phyloP scores from a whole-genome alignment of 176 grass and related monocot species.

The Avena eriantha region DNA sequence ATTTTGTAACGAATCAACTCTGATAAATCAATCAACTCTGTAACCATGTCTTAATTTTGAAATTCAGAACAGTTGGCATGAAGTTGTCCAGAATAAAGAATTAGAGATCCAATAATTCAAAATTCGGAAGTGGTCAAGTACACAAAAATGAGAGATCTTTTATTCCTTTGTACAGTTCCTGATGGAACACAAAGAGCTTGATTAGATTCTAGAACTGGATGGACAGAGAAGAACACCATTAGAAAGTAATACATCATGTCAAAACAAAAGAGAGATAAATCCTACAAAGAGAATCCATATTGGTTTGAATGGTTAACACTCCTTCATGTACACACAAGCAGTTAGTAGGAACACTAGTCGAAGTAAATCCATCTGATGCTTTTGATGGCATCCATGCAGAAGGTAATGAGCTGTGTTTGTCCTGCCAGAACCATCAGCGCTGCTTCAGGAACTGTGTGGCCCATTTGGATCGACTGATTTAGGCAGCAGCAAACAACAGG shows the following conservation, averaged over 20 bases:
- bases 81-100: no score
- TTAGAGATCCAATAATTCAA: no score
- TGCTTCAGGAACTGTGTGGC: conserved; percentile 56
- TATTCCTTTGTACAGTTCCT: no score
- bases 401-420: conserved; percentile 85
- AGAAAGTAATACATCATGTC: background rate
- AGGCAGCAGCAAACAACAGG: conserved; percentile 80
- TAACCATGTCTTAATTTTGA: no score
- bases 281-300: background rate
- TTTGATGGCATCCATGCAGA: conserved; percentile 95
- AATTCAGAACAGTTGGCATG: no score
- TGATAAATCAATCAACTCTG: no score
- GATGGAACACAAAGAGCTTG: no score
- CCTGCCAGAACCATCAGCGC: conserved; percentile 66
- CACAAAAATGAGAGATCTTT: no score
- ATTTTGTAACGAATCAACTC: no score
- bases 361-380: conserved; percentile 91
- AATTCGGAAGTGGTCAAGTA: no score
- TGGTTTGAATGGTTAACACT: conserved; percentile 3
- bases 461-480: conserved; percentile 63
- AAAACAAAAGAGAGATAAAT: background rate
- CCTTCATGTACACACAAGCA: background rate
- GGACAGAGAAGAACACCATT: no score
- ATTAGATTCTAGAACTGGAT: no score
- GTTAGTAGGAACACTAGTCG: conserved; percentile 78